phyloP scores from a whole-genome alignment of 352 stramenopile genomes.

The Globisporangium radiosum region DNA sequence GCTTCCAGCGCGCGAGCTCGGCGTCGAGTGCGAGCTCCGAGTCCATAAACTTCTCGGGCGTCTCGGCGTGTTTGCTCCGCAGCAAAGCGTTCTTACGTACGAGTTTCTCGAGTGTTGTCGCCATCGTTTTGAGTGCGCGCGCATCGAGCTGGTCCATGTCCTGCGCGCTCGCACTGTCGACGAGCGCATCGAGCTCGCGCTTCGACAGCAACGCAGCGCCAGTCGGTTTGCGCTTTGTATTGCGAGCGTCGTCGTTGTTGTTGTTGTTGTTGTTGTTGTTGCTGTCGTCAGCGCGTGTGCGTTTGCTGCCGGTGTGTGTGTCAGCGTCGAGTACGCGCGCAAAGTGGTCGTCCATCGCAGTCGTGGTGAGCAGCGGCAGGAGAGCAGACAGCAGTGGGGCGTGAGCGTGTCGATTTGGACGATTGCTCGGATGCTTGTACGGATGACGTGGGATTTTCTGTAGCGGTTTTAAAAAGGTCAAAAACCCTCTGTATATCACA shows the following conservation, averaged over 20 bases:
- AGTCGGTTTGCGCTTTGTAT: constrained; percentile 1
- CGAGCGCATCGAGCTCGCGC: constrained; percentile 35
- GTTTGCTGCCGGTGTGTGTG: constrained; percentile 1
- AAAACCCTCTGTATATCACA: too few species aligned
- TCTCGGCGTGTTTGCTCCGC: constrained; percentile 70
- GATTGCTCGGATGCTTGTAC: not conserved
- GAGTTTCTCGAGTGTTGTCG: constrained; percentile 55
- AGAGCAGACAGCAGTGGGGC: not conserved
- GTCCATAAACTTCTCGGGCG: constrained; percentile 78
- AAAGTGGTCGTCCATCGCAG: constrained; percentile 15
- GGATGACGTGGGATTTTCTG: not conserved
- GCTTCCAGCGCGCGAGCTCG: constrained; percentile 48
- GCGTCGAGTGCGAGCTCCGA: constrained; percentile 67
- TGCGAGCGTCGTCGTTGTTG: not conserved
- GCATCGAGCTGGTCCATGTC: constrained; percentile 53
- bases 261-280: constrained; percentile 3
- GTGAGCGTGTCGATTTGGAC: not conserved
- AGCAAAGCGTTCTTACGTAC: constrained; percentile 74
- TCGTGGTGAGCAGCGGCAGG: not conserved
- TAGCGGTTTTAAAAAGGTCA: not conserved
- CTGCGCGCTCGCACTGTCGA: constrained; percentile 38
- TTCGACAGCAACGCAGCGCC: constrained; percentile 12
- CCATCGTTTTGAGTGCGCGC: constrained; percentile 65
- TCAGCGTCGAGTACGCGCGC: constrained; percentile 13
- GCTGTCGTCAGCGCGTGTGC: not conserved